Evolutionary conservation across 805 yeast species (phyloP).

Genomic region (Spathaspora girioi): DNA sequence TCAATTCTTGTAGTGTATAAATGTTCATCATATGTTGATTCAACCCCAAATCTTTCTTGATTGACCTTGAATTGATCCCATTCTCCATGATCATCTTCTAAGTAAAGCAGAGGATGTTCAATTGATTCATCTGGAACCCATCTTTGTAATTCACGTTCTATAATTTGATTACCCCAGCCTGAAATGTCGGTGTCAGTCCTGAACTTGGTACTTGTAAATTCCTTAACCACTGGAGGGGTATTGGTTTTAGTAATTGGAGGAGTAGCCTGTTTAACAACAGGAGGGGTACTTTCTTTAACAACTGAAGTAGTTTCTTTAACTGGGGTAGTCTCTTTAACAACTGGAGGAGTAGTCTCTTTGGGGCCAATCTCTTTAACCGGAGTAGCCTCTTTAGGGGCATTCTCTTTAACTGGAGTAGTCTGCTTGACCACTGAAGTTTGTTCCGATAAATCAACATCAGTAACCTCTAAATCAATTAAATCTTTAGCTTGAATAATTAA

Average conservation of each 20-base stretch:
- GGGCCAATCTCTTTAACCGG: background rate
- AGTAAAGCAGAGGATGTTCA: conserved; percentile 15
- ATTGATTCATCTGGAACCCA: conserved; percentile 73
- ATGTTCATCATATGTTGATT: conserved; percentile 79
- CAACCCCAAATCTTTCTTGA: conserved; percentile 83
- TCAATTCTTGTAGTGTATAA: conserved; percentile 79
- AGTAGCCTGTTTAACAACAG: background rate
- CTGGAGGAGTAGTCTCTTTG: conserved; percentile 1
- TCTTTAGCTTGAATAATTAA: conserved; percentile 49
- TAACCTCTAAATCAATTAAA: conserved; percentile 46
- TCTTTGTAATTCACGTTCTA: conserved; percentile 71
- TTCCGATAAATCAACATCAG: conserved; percentile 31
- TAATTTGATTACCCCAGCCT: conserved; percentile 31
- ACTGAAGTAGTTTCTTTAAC: background rate
- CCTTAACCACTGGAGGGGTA: background rate
- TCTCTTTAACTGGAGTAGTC: background rate
- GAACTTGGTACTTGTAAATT: conserved; percentile 35
- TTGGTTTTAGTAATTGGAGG: background rate
- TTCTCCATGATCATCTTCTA: conserved; percentile 36
- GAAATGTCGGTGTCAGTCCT: conserved; percentile 87
- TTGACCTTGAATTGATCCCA: conserved; percentile 98
- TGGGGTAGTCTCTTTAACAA: background rate
- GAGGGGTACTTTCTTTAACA: too few relatives aligned
- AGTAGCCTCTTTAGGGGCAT: background rate
- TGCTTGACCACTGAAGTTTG: conserved; percentile 6